Percentiles rank a stretch among this genome's conserved stretches.
Conservation (phyloP, 2,329 filamentous ascomycete species). For the Fusarium graminum region DNA sequence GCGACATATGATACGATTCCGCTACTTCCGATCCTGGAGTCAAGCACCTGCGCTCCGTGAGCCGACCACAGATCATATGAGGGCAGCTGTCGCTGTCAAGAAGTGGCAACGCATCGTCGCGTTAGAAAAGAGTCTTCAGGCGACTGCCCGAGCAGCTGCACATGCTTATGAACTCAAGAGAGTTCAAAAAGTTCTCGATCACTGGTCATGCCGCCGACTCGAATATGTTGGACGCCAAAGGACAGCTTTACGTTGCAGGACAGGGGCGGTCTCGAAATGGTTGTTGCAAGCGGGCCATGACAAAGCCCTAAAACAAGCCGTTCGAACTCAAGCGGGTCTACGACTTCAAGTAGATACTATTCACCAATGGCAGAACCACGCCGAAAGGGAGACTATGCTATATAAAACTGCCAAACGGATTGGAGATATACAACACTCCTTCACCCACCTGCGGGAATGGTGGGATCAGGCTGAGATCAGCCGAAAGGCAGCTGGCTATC, state of each 20-base stretch:
- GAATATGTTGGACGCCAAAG: constrained; percentile 41
- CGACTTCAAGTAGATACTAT: constrained; percentile 35
- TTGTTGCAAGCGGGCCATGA: constrained; percentile 27
- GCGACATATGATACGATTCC: constrained; percentile 75
- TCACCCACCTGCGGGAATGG: constrained; percentile 50
- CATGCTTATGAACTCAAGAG: constrained; percentile 40
- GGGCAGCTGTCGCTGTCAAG: constrained; percentile 49
- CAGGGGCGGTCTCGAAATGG: constrained; percentile 45
- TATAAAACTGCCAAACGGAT: constrained; percentile 32
- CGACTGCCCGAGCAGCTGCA: constrained; percentile 44
- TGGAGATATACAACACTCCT: constrained; percentile 41
- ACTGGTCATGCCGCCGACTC: constrained; percentile 49
- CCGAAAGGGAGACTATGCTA: constrained; percentile 20
- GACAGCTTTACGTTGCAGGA: constrained; percentile 32
- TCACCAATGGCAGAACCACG: constrained; percentile 43
- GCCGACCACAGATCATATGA: constrained; percentile 51
- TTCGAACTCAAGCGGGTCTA: constrained; percentile 30
- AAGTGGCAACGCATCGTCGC: constrained; percentile 52
- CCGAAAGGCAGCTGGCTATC: constrained; percentile 46
- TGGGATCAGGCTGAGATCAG: constrained; percentile 49
- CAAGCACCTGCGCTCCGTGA: constrained; percentile 51
- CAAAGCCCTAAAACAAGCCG: constrained; percentile 34
- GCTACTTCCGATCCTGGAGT: constrained; percentile 56
- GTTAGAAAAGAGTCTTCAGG: constrained; percentile 49
- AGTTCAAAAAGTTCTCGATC: constrained; percentile 41